Percentiles rank a stretch among this genome's conserved stretches.
Evolutionary conservation across 192 early-diverging fungal species (phyloP).

Genomic region (Umbelopsis sp.): DNA sequence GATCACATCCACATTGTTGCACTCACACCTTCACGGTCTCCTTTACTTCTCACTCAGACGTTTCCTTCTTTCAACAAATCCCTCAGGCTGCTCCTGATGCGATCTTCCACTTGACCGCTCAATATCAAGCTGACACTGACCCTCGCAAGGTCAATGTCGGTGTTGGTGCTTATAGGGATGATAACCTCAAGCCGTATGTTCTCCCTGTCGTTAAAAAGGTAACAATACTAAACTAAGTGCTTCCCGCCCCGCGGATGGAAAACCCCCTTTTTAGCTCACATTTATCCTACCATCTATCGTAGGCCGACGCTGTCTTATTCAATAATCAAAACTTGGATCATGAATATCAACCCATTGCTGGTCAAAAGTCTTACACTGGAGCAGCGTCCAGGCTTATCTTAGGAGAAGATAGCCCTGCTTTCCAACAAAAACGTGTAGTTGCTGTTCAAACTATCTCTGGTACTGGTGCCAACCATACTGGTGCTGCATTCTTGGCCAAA

Average conservation of each 20-base stretch:
- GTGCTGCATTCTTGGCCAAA: constrained; percentile 78
- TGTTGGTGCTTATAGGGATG: constrained; percentile 94
- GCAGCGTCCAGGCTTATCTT: constrained; percentile 86
- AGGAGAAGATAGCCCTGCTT: constrained; percentile 63
- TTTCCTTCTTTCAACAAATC: constrained; percentile 53
- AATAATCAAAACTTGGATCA: constrained; percentile 77
- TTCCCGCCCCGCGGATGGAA: too few relatives aligned
- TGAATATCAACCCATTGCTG: constrained; percentile 93
- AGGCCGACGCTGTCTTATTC: constrained; percentile 77
- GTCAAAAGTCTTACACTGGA: constrained; percentile 73
- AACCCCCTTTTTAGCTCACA: too few relatives aligned
- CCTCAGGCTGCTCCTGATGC: constrained; percentile 80
- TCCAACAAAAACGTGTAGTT: constrained; percentile 32
- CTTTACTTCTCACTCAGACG: background rate
- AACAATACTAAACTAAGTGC: too few relatives aligned
- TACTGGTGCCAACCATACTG: constrained; percentile 89
- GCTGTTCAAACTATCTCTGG: constrained; percentile 93
- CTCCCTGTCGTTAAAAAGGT: constrained; percentile 93
- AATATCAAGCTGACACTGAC: constrained; percentile 78
- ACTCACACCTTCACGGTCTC: too few relatives aligned
- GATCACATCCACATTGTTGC: too few relatives aligned
- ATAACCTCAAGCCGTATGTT: constrained; percentile 92
- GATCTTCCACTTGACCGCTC: constrained; percentile 88
- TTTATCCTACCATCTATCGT: background rate
- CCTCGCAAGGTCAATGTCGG: constrained; percentile 89